Evolutionary conservation across 2,329 filamentous ascomycete genomes (phyloP).

Genomic region (Penicillium sumatraense): DNA sequence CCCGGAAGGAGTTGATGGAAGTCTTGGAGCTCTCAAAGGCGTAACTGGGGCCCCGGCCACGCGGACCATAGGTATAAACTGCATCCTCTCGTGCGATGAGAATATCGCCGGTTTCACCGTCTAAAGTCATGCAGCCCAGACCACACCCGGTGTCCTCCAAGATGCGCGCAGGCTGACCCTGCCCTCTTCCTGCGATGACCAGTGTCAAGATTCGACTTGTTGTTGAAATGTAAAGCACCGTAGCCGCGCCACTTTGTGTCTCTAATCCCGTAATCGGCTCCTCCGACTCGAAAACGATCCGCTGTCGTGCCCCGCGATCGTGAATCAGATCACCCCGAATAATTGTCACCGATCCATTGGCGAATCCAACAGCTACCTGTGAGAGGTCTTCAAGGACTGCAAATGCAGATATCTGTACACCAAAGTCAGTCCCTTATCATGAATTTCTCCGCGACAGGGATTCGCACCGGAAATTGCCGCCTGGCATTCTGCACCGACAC

Average conservation of each 20-base stretch:
- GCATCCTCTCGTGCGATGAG: constrained; percentile 94
- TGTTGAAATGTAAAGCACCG: constrained; percentile 88
- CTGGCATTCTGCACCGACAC: constrained; percentile 85
- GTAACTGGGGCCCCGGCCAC: constrained; percentile 83
- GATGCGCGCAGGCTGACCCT: constrained; percentile 84
- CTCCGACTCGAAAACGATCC: constrained; percentile 94
- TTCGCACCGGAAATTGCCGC: constrained; percentile 83
- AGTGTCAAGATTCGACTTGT: constrained; percentile 86
- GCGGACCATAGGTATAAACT: constrained; percentile 87
- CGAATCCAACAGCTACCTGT: constrained; percentile 93
- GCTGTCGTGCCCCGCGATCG: constrained; percentile 89
- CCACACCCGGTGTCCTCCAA: constrained; percentile 89
- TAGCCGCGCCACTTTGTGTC: constrained; percentile 67
- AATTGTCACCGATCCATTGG: constrained; percentile 90
- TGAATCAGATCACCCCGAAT: constrained; percentile 94
- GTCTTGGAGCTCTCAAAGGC: constrained; percentile 92
- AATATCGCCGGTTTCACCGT: constrained; percentile 78
- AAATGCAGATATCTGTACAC: constrained; percentile 72
- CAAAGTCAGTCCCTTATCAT: background rate
- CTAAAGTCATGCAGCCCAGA: constrained; percentile 92
- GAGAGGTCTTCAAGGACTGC: constrained; percentile 84
- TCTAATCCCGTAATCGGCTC: constrained; percentile 94
- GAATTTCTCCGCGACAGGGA: background rate
- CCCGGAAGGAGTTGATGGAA: constrained; percentile 74
- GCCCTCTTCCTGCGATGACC: constrained; percentile 83